Base-by-base conservation (phyloP, 768 basidiomycete species). In the Podaxis pistillaris region DNA sequence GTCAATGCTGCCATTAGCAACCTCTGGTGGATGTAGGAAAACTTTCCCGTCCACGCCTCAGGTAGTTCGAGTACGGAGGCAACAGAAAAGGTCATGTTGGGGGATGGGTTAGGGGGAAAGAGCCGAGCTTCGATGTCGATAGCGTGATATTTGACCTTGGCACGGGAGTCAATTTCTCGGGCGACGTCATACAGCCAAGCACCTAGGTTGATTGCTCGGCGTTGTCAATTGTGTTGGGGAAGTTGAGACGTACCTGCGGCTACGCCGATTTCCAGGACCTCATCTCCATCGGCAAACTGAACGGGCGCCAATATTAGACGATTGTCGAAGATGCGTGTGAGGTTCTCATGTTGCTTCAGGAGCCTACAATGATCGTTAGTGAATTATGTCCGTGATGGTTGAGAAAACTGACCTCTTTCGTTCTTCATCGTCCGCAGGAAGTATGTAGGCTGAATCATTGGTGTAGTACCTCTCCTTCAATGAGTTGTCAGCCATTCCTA, bases 71-170 rank as follows among this genome's bases (percentile, higher is more conserved):
- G 54, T 22, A 55, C 60, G 7, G 60, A 37, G 33, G 41, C 46
- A 7, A 47, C 36, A 13, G 60, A 62, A 36, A 62, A 62, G 24
- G 60, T 46, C 37, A 62, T 24, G 41, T 62, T 62, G 9, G n/a
- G 3, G 40, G 60, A 54, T 12, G 46, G 60, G 19, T 55, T 33
- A 24, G 54, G 52, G 4, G 70, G 69, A 56, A 70, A 70, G n/a
- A 66, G 65, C 5, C 68, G 63, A 7, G 60, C 57, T 46, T 66
- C 63, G 47, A 67, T 67, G 62, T 70, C 69, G 46, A 70, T 58
- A 36, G 64, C 68, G 40, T 65, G 62, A 44, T 66, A 60, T 13
- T 60, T 51, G 4, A 67, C 61, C 4, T 26, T 50, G 7, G 26
- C 19, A 12, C 22, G 19, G 26, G 49, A 28, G 9, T 28, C 49